Conservation (phyloP, 2,329 filamentous ascomycete species). For the Penicillium sumatraense region DNA sequence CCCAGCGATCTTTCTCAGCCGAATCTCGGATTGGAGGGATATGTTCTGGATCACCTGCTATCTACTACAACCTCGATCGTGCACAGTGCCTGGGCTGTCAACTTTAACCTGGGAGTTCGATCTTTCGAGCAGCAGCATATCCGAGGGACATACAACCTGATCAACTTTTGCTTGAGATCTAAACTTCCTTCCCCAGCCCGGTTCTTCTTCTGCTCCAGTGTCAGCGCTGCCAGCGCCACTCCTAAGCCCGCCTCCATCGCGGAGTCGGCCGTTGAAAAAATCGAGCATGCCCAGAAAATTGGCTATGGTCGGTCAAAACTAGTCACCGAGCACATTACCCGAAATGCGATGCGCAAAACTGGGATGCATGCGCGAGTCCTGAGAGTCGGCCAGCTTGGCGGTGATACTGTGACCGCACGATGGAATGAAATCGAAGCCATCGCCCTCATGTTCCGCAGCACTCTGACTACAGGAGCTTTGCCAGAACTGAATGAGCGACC, state of each 20-base stretch:
- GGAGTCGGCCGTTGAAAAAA: conserved; percentile 40
- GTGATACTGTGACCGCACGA: conserved; percentile 33
- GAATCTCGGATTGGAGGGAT: conserved; percentile 54
- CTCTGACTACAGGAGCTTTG: conserved; percentile 49
- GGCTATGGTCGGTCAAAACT: conserved; percentile 51
- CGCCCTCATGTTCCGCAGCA: conserved; percentile 57
- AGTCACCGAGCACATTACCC: conserved; percentile 42
- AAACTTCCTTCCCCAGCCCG: conserved; percentile 35
- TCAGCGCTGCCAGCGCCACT: conserved; percentile 49
- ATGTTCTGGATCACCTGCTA: conserved; percentile 48
- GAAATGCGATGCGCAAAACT: conserved; percentile 31
- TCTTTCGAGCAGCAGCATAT: conserved; percentile 63
- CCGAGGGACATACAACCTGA: conserved; percentile 52
- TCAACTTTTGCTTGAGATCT: conserved; percentile 45
- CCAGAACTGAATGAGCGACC: conserved; percentile 51
- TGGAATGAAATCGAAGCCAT: conserved; percentile 47
- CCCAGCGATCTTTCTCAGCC: conserved; percentile 52
- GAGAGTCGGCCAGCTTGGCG: conserved; percentile 43
- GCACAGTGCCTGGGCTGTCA: conserved; percentile 69
- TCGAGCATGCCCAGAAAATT: conserved; percentile 46
- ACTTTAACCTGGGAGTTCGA: conserved; percentile 62
- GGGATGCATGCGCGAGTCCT: conserved; percentile 36
- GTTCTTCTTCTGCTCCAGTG: conserved; percentile 59
- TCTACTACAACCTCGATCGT: conserved; percentile 58
- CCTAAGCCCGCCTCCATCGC: conserved; percentile 34